Evolutionary conservation across 2,329 filamentous ascomycete genomes (phyloP).

Genomic region (Herpotrichia juniperi): DNA sequence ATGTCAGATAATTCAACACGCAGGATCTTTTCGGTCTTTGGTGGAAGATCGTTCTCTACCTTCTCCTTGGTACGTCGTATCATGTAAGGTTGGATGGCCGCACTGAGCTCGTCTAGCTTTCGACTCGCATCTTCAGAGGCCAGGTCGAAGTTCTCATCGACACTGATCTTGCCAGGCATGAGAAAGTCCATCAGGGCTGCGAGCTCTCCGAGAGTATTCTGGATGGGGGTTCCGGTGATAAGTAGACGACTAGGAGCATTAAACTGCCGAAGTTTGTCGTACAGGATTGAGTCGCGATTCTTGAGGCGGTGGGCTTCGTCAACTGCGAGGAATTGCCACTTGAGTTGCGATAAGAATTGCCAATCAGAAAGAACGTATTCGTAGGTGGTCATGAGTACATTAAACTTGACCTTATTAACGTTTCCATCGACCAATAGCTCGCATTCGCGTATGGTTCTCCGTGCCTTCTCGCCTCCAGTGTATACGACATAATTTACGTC

Average conservation of each 20-base stretch:
- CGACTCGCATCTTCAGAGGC: conserved; percentile 79
- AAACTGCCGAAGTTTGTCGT: conserved; percentile 83
- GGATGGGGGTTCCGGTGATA: conserved; percentile 96
- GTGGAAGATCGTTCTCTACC: conserved; percentile 93
- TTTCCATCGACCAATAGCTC: conserved; percentile 89
- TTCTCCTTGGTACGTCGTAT: conserved; percentile 95
- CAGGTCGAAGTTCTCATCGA: conserved; percentile 91
- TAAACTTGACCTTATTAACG: conserved; percentile 89
- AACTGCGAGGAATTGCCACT: conserved; percentile 96
- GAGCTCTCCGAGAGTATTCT: conserved; percentile 93
- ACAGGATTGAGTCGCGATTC: conserved; percentile 93
- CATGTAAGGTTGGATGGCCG: conserved; percentile 90
- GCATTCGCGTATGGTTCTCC: conserved; percentile 86
- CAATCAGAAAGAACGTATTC: conserved; percentile 92
- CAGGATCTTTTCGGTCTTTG: conserved; percentile 98
- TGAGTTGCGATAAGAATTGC: conserved; percentile 83
- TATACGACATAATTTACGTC: conserved; percentile 98
- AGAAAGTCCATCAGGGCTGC: conserved; percentile 94
- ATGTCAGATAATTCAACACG: conserved; percentile 96
- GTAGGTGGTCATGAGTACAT: conserved; percentile 96
- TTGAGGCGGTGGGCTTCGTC: conserved; percentile 97
- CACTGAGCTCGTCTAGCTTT: conserved; percentile 85
- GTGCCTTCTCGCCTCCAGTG: conserved; percentile 84
- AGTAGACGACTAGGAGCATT: conserved; percentile 86
- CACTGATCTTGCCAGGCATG: conserved; percentile 89